Base-by-base conservation (phyloP, 345 rosid genomes). In the Moricandia arvensis region DNA sequence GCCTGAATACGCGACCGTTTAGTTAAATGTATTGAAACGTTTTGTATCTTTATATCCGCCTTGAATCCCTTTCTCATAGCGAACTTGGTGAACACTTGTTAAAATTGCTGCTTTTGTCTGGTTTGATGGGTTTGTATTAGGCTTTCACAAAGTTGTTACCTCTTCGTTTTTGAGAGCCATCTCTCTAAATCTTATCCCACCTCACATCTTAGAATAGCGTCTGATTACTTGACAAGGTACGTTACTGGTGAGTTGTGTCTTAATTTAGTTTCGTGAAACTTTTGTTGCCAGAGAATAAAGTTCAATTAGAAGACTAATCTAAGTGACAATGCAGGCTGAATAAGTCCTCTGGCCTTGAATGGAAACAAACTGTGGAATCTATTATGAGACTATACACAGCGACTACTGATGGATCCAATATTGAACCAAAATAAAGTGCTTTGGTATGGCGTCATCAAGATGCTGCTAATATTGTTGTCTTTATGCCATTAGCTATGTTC, bases 401-500 rank as follows among this genome's bases (percentile, higher is more conserved):
- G 57, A 61, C 89, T 34, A 85, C 91, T 0, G 91, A 85, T 78
- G 91, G 91, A 12, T 84, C 87, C n/a, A 79, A 61, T 66, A 84
- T 82, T 65, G 89, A 87, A 78, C 31, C 45, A 2, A 85, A 84
- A 75, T 86, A 82, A 65, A 83, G 81, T 84, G 87, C 87, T 71
- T 66, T 87, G 80, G 87, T 87, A 12, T 87, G 89, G 87, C 89
- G 85, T 65, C 84, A 85, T 76, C 86, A 3, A 38, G 45, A 38
- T 38, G 37, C 49, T 45, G 51, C 16, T 4, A 43, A 43, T 43
- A 43, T 13, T 15, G 7, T 4, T 43, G 51, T 13, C 51, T 43
- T 4, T 4, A 43, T 43, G 53, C 17, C 3, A 45, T 45, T 45
- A n/a, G 17, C 53, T 21, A 21, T 0, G 53, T 45, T 45, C 18